phyloP scores from a whole-genome alignment of 2,329 filamentous ascomycete genomes.

The Aspergillus nomiae region DNA sequence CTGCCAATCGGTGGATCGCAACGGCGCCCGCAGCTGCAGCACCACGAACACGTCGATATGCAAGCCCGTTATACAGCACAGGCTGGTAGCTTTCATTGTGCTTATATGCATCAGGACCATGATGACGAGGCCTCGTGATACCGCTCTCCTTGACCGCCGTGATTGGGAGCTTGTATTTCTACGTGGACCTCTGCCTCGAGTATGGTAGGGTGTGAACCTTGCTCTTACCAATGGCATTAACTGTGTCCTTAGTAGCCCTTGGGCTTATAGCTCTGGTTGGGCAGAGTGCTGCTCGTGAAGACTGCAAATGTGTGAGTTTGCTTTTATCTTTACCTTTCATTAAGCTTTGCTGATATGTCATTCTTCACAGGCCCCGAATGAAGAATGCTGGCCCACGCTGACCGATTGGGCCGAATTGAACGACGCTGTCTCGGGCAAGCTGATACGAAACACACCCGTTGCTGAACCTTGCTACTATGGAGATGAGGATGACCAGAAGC shows the following conservation, averaged over 20 bases:
- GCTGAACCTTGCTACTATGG: not conserved
- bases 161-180: not conserved
- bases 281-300: not conserved
- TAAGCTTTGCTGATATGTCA: not conserved
- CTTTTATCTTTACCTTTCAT: not conserved
- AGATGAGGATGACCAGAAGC: not conserved
- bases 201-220: not conserved
- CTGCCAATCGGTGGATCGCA: not conserved
- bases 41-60: not conserved
- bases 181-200: not conserved
- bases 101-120: too few species aligned
- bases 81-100: not conserved
- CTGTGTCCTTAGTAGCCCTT: not conserved
- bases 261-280: not conserved
- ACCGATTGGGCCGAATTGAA: constrained; percentile 2
- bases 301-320: not conserved
- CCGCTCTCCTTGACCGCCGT: not conserved
- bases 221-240: not conserved
- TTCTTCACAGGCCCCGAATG: not conserved
- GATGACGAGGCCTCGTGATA: not conserved
- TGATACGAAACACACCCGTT: not conserved
- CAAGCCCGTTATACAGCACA: not conserved
- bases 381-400: constrained; percentile 1
- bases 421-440: not conserved
- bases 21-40: not conserved